These are phyloP conservation scores for Alternaria consortialis DNA, from an alignment of 2,329 filamentous ascomycete genomes.

Conservation along the genomic window DNA sequence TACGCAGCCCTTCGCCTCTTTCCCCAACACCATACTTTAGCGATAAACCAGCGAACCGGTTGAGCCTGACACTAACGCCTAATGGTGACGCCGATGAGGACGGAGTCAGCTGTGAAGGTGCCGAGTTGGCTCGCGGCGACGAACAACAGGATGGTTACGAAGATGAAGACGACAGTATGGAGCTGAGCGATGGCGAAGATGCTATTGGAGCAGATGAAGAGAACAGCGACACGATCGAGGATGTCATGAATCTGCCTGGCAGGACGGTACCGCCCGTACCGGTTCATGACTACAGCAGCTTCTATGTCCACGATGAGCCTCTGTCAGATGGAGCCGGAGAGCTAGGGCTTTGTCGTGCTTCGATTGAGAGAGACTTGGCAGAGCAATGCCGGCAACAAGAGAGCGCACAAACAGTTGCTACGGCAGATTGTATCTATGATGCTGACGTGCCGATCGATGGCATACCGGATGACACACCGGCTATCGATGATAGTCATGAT, in stretches of 20 bases:
- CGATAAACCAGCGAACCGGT: not conserved
- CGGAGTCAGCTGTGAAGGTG: not conserved
- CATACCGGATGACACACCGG: not conserved
- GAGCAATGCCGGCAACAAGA: not conserved
- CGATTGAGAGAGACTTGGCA: not conserved
- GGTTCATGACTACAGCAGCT: constrained; percentile 2
- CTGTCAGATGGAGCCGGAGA: not conserved
- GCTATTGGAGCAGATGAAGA: not conserved
- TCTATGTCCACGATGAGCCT: constrained; percentile 1
- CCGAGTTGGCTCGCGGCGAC: constrained; percentile 1
- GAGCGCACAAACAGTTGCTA: not conserved
- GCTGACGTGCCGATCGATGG: not conserved
- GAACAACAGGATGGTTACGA: constrained; percentile 25
- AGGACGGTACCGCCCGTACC: not conserved
- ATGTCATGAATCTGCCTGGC: constrained; percentile 17
- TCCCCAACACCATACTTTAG: not conserved
- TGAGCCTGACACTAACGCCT: not conserved
- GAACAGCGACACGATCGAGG: constrained; percentile 11
- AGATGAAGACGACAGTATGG: constrained; percentile 31
- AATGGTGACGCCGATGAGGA: not conserved
- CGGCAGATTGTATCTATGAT: not conserved
- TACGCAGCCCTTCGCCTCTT: constrained; percentile 6
- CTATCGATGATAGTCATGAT: not conserved
- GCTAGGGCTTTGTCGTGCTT: not conserved
- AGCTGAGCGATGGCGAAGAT: constrained; percentile 18